Base-by-base conservation (phyloP, 176 grass and related monocot species). In the Aegilops bicornis region DNA sequence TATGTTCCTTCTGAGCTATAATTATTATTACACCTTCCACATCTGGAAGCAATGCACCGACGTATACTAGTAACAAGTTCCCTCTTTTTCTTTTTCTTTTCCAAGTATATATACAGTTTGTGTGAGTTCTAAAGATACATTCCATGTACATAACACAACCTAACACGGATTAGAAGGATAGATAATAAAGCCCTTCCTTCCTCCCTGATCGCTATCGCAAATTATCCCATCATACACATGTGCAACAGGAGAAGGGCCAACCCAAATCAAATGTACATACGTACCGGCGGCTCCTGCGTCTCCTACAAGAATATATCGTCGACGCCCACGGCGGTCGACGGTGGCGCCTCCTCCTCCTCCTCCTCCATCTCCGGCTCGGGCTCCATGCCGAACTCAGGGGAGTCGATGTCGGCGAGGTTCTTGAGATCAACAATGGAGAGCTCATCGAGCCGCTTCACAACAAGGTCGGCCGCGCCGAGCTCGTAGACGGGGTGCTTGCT, bases 381-480 rank as follows among this genome's bases (percentile, higher is more conserved):
- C 52, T 90, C 96, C 35, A 86, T 64, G 37, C 91, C 88, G 10
- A 95, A 97, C 69, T 96, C 96, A 7, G 96, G 89, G 2, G 89
- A 94, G n/a, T 98, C 93, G 2, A 96, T 92, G 17, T 88, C 92
- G 30, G 86, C 81, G 0, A 98, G 91, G 52, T 98, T 94, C 92
- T 98, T 98, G 59, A 98, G 84, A 82, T 98, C 96, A 16, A 98
- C 84, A 11, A 96, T 29, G 8, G 93, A 96, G 3, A 98, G 83
- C 77, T 98, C 93, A 0, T 96, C 83, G 0, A 98, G 88, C 76
- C 42, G 88, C 67, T 90, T 94, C 70, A 98, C 96, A 13, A 98
- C 92, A 35, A 95, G 88, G 76, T 98, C 94, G 0, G 96, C 96
- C 0, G 96, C 96, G 20, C 87, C 45, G 19, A 98, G 93, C 87